Percentiles rank a stretch among this genome's conserved stretches.
These are phyloP conservation scores for Aspergillus brasiliensis DNA, from an alignment of 2,329 filamentous ascomycete species.

Conservation along the genomic window DNA sequence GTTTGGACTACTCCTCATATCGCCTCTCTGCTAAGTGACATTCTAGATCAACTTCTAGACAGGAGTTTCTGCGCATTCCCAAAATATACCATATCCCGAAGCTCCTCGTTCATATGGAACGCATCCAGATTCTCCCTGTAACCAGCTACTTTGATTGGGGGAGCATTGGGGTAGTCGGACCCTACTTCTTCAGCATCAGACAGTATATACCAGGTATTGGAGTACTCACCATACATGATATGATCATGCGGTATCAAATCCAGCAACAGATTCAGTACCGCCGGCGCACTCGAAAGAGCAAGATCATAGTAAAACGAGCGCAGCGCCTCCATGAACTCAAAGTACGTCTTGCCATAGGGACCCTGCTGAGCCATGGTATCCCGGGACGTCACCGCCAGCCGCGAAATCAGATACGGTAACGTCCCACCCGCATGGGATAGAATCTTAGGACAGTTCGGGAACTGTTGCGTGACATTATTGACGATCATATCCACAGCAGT, in stretches of 20 bases:
- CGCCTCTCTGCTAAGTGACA: too few species aligned
- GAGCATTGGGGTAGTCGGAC: constrained; percentile 6
- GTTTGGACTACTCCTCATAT: too few species aligned
- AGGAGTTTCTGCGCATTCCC: neutral
- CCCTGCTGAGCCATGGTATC: constrained; percentile 3
- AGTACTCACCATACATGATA: constrained; percentile 5
- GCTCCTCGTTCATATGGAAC: neutral
- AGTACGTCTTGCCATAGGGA: constrained; percentile 15
- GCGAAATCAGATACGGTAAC: constrained; percentile 44
- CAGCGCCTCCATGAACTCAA: constrained; percentile 17
- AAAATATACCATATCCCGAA: neutral
- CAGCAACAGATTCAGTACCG: constrained; percentile 1
- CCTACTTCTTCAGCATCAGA: neutral
- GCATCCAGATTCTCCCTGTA: constrained; percentile 2
- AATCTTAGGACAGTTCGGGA: constrained; percentile 48
- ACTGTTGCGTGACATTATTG: constrained; percentile 31
- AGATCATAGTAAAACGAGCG: constrained; percentile 33
- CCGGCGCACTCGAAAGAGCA: constrained; percentile 20
- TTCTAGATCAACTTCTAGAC: neutral
- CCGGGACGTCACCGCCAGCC: constrained; percentile 27
- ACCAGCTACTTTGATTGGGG: constrained; percentile 1
- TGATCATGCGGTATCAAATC: constrained; percentile 1
- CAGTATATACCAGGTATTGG: accelerated
- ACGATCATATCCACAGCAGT: constrained; percentile 48
- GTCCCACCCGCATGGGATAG: constrained; percentile 53